phyloP scores from a whole-genome alignment of 305 asterid species.

The Fraxinus nigra region DNA sequence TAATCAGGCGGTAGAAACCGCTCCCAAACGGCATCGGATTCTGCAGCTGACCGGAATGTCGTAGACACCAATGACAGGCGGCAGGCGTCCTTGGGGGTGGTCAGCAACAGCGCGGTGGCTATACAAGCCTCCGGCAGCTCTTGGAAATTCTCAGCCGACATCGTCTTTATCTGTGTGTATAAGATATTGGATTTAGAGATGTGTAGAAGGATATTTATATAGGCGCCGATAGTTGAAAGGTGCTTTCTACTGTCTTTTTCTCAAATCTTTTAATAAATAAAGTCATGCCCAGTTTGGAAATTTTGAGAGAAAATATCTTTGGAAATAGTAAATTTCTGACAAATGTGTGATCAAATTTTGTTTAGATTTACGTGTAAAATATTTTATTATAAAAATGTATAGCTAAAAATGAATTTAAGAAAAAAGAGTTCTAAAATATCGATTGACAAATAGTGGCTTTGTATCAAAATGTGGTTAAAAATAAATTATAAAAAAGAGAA shows the following conservation, averaged over 20 bases:
- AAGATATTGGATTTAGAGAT: not conserved
- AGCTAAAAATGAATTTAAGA: no score
- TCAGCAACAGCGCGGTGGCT: slow-evolving; percentile 55
- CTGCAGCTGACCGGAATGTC: slow-evolving; percentile 55
- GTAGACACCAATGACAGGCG: slow-evolving; percentile 56
- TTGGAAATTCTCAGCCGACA: slow-evolving; percentile 45
- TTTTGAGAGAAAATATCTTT: no score
- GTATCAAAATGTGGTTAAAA: no score
- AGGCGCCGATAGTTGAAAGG: not conserved
- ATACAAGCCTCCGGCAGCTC: slow-evolving; percentile 60
- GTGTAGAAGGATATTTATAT: not conserved
- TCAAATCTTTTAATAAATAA: not conserved
- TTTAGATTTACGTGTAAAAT: no score
- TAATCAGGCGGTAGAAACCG: slow-evolving; percentile 70
- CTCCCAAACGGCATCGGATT: slow-evolving; percentile 76
- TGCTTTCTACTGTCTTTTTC: not conserved
- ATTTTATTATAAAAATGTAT: no score
- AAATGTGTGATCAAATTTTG: no score
- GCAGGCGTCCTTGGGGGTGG: slow-evolving; percentile 68
- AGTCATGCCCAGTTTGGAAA: no score
- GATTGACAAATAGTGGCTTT: no score
- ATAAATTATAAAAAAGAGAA: no score
- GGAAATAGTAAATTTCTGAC: no score
- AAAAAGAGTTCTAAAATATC: no score
- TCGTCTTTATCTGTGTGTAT: not conserved